A percentile compares a stretch with the other conserved stretches of the same genome.
These are phyloP conservation scores for Coix lacrymajobi DNA, from an alignment of 176 grass and related monocot species.

Conservation along the genomic window DNA sequence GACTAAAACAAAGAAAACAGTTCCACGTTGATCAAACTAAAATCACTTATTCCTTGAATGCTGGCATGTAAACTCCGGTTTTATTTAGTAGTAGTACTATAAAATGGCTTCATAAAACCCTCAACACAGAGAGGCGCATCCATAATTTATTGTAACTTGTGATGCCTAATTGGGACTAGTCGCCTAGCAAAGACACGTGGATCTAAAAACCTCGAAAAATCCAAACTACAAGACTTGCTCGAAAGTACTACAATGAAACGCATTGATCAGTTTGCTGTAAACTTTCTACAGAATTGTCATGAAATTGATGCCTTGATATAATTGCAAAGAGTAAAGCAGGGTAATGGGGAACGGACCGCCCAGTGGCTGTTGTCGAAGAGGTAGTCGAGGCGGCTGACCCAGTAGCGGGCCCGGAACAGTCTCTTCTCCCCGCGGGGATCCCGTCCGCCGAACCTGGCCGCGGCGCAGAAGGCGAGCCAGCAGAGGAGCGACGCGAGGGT, in stretches of 20 bases:
- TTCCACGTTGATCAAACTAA: not conserved
- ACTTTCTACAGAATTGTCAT: not conserved
- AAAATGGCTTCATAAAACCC: not conserved
- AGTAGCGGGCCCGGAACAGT: constrained; percentile 65
- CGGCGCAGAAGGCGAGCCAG: constrained; percentile 75
- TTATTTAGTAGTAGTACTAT: not conserved
- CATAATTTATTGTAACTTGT: not conserved
- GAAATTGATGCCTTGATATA: not conserved
- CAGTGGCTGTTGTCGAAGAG: constrained; percentile 74
- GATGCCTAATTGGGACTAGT: not conserved
- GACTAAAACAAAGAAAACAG: not conserved
- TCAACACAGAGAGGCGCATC: not conserved
- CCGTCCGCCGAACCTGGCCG: constrained; percentile 28
- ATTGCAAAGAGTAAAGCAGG: not conserved
- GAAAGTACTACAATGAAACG: not conserved
- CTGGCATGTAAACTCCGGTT: not conserved
- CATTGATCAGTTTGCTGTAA: not conserved
- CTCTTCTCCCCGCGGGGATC: constrained; percentile 33
- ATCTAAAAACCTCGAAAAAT: not conserved
- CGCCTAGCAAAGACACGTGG: not conserved
- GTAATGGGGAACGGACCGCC: constrained; percentile 29
- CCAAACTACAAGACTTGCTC: not conserved
- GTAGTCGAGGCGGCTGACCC: constrained; percentile 71
- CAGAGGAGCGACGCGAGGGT: constrained; percentile 43
- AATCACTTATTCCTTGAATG: not conserved